Evolutionary conservation across 2,329 filamentous ascomycete species (phyloP).

Genomic region (Reticulascus tulasneorum): DNA sequence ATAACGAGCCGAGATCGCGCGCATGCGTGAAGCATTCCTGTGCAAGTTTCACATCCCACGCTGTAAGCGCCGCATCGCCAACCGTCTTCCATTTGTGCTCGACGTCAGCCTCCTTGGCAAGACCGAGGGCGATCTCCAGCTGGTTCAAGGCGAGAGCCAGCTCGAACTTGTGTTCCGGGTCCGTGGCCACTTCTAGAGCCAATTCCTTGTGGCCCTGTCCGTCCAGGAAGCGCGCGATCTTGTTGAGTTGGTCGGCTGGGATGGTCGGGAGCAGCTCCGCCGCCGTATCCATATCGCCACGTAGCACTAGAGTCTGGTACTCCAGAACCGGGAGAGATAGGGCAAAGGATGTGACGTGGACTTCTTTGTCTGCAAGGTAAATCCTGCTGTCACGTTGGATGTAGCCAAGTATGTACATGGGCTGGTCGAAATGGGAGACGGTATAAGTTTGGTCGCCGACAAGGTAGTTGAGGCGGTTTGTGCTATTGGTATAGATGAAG

Average conservation of each 20-base stretch:
- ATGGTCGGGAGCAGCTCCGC: slow-evolving; percentile 80
- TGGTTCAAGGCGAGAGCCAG: slow-evolving; percentile 79
- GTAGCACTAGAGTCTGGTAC: slow-evolving; percentile 93
- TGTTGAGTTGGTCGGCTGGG: slow-evolving; percentile 91
- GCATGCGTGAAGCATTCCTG: slow-evolving; percentile 91
- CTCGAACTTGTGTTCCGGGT: slow-evolving; percentile 95
- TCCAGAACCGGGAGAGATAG: slow-evolving; percentile 91
- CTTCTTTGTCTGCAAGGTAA: slow-evolving; percentile 94
- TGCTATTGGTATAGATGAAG: slow-evolving; percentile 97
- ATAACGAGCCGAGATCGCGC: slow-evolving; percentile 82
- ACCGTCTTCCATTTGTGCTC: slow-evolving; percentile 99
- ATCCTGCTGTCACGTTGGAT: slow-evolving; percentile 92
- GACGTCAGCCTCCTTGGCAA: slow-evolving; percentile 77
- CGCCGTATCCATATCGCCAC: slow-evolving; percentile 88
- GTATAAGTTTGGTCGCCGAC: slow-evolving; percentile 98
- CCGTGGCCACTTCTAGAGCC: slow-evolving; percentile 89
- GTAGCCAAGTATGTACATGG: slow-evolving; percentile 93
- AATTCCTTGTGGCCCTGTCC: slow-evolving; percentile 96
- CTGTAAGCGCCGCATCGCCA: slow-evolving; percentile 81
- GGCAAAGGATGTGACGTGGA: slow-evolving; percentile 83
- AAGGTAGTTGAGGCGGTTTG: slow-evolving; percentile 94
- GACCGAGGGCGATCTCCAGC: slow-evolving; percentile 77
- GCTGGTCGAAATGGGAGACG: slow-evolving; percentile 91
- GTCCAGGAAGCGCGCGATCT: slow-evolving; percentile 95
- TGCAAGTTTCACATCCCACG: slow-evolving; percentile 83